phyloP scores from a whole-genome alignment of 108 stramenopile species.

The Cyclostephanos invisitatus region DNA sequence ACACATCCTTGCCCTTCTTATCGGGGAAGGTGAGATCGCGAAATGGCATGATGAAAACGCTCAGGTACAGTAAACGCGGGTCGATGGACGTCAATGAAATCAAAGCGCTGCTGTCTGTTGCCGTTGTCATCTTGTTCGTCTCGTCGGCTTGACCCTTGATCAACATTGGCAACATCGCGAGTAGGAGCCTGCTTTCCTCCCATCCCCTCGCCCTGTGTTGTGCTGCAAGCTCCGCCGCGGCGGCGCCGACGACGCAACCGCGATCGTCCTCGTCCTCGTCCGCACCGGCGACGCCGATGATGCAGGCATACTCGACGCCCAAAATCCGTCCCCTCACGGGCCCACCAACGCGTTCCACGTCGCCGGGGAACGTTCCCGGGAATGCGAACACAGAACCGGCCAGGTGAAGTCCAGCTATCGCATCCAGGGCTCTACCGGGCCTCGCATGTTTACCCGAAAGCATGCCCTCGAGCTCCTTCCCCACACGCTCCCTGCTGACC shows the following conservation, averaged over 20 bases:
- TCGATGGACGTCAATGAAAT: conserved; percentile 46
- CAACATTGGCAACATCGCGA: conserved; percentile 35
- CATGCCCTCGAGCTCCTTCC: conserved; percentile 91
- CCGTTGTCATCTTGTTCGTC: conserved; percentile 17
- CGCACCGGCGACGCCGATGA: conserved; percentile 13
- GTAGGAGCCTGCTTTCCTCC: conserved; percentile 45
- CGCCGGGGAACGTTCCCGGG: conserved; percentile 58
- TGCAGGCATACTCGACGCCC: conserved; percentile 35
- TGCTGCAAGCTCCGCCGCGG: conserved; percentile 37
- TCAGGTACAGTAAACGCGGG: conserved; percentile 61
- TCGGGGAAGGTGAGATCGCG: conserved; percentile 61
- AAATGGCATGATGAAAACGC: conserved; percentile 69
- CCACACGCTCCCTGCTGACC: conserved; percentile 89
- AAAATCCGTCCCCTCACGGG: conserved; percentile 46
- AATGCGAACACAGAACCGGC: conserved; percentile 72
- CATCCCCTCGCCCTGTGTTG: conserved; percentile 43
- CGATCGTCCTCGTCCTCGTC: neutral
- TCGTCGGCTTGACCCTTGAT: conserved; percentile 38
- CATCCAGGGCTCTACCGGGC: conserved; percentile 61
- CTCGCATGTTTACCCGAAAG: conserved; percentile 71
- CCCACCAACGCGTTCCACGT: conserved; percentile 30
- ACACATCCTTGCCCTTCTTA: conserved; percentile 49
- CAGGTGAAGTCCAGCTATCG: conserved; percentile 69
- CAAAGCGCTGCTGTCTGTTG: conserved; percentile 4
- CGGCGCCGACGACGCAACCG: conserved; percentile 11